A percentile compares a stretch with the other conserved stretches of the same genome.
These are phyloP conservation scores for Aspergillus diversus DNA, from an alignment of 495 filamentous ascomycete genomes.

Conservation along the genomic window DNA sequence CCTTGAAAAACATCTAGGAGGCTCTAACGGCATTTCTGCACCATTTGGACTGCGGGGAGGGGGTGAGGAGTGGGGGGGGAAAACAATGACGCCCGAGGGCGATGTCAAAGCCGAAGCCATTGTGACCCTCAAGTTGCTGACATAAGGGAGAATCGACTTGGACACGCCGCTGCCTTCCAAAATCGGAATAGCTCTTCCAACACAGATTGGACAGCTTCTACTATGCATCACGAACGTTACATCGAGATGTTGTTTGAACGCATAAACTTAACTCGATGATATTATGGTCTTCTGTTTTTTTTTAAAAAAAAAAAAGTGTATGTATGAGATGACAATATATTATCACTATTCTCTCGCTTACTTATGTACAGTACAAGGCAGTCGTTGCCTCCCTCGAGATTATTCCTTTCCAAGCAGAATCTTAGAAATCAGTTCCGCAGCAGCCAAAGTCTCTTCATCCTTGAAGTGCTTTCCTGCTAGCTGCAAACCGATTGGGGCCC, in stretches of 20 bases:
- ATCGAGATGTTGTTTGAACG: no score
- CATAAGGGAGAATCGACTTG: constrained; percentile 6
- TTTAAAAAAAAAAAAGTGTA: no score
- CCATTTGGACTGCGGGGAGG: constrained; percentile 5
- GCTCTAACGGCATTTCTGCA: constrained; percentile 44
- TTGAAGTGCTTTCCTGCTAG: constrained; percentile 50
- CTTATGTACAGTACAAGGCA: neutral
- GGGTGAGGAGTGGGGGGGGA: neutral
- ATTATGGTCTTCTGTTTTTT: no score
- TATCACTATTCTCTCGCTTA: neutral
- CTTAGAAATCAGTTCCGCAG: constrained; percentile 35
- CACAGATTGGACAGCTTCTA: neutral
- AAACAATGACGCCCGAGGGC: neutral
- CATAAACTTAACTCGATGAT: no score
- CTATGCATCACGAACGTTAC: no score
- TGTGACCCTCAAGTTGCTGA: constrained; percentile 11
- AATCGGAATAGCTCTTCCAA: constrained; percentile 13
- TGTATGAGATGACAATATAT: neutral
- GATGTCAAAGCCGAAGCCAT: neutral
- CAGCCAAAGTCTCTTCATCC: constrained; percentile 47
- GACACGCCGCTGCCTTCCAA: constrained; percentile 5
- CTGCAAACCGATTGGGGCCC: constrained; percentile 57
- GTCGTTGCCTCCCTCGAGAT: neutral
- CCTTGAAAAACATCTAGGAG: constrained; percentile 91
- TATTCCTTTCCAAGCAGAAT: constrained; percentile 27